Base-by-base conservation (phyloP, 2,329 filamentous ascomycete species). In the Thelonectria rubi region DNA sequence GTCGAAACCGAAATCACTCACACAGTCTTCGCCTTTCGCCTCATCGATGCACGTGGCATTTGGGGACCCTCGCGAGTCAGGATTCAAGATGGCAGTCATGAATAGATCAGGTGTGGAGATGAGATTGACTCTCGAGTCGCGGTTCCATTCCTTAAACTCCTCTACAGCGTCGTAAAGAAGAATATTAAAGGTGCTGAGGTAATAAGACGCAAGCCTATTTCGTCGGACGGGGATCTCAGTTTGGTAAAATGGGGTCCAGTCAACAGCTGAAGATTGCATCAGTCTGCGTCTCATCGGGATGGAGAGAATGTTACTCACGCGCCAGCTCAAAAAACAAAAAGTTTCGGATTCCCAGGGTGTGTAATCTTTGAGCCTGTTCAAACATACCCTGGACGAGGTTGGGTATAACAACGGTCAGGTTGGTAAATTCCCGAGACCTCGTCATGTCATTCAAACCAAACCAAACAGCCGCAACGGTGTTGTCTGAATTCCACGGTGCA, bases 361-460 rank as follows among this genome's bases (percentile, higher is more conserved):
- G 26, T 5, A 53, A 10, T 17, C 30, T 12, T 24, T 53, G 50
- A 10, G 40, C 37, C 39, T 53, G 37, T n/a, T 32, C 15, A 17
- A 43, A 17, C 21, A 32, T 32, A 15, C 34, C 21, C 20, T 43
- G 10, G 21, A 53, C 26, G 3, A 34, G 10, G 14, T 8, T 18
- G 12, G 21, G 37, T 5, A 45, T 15, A 7, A 18, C 5, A 17
- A 14, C 15, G 18, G 50, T 26, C 20, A 53, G 21, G 50, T 45
- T 42, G 24, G 17, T n/a, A 12, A 32, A 20, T 3, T 24, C 9
- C 14, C 40, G 43, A 24, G 14, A 26, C 5, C 21, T 2, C 39
- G 34, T 21, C n/a, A 53, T n/a, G 17, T 43, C 50, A 15, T 43
- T 53, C 9, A 43, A 26, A 5, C 39, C 39, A 34, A 53, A 53